phyloP scores from a whole-genome alignment of 331 rosid genomes.

The Telfairia occidentalis region DNA sequence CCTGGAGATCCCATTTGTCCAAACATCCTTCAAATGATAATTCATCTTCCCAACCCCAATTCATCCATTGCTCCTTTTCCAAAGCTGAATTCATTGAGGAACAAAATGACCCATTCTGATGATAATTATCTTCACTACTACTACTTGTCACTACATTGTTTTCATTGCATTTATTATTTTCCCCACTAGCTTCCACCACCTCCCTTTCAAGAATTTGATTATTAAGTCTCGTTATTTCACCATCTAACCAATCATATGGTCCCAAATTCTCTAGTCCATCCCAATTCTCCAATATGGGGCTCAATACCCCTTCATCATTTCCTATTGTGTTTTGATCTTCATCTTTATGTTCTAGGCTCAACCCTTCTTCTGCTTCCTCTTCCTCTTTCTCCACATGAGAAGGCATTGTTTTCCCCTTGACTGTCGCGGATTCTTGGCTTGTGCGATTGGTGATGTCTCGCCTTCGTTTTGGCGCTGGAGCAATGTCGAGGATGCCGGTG shows the following conservation, averaged over 20 bases:
- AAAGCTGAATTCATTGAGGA: not conserved
- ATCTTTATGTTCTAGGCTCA: not conserved
- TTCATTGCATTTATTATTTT: not conserved
- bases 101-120: not conserved
- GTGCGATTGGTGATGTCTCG: not conserved
- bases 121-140: not conserved
- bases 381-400: not conserved
- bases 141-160: not conserved
- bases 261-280: conserved; percentile 22
- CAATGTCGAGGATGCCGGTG: not conserved
- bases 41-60: conserved; percentile 4
- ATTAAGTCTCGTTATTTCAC: conserved; percentile 28
- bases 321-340: not conserved
- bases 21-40: not conserved
- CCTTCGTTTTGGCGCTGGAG: not conserved
- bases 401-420: not conserved
- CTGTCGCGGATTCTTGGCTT: too few relatives aligned
- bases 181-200: conserved; percentile 15
- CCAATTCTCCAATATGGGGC: conserved; percentile 16
- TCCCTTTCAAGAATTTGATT: conserved; percentile 30
- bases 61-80: not conserved
- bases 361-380: not conserved
- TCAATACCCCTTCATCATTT: not conserved
- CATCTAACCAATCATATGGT: conserved; percentile 42
- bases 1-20: conserved; percentile 1